Percentiles rank a stretch among this genome's conserved stretches.
Conservation (phyloP, 1,284 basidiomycete genomes). For the Inonotus obliquus region DNA sequence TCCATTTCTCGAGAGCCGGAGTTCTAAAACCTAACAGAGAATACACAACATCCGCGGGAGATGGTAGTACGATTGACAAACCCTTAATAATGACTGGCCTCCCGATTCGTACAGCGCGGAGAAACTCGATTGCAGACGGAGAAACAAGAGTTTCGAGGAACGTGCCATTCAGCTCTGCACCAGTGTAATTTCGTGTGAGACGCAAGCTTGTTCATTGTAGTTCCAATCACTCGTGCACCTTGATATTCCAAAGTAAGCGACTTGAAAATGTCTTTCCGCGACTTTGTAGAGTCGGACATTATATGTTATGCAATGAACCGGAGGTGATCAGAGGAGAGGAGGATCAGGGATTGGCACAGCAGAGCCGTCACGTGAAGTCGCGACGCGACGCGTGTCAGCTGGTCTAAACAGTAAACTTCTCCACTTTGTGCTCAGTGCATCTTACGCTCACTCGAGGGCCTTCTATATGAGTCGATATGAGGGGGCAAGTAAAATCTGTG, state of each 20-base stretch:
- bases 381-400: constrained; percentile 6
- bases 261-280: not conserved
- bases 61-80: constrained; percentile 24
- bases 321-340: too few relatives aligned
- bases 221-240: constrained; percentile 18
- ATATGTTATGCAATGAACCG: too few relatives aligned
- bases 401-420: not conserved
- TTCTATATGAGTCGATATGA: not conserved
- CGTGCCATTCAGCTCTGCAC: constrained; percentile 61
- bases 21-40: constrained; percentile 36
- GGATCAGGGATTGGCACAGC: too few relatives aligned
- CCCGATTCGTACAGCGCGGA: constrained; percentile 66
- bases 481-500: not conserved
- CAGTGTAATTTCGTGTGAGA: not conserved
- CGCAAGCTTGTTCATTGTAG: not conserved
- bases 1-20: constrained; percentile 48
- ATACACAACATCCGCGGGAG: not conserved
- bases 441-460: not conserved
- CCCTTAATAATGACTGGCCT: constrained; percentile 77
- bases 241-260: constrained; percentile 25
- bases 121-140: constrained; percentile 67
- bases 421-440: not conserved
- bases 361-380: constrained; percentile 5
- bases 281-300: constrained; percentile 2
- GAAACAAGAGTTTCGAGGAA: constrained; percentile 47